Conservation (phyloP, 116 monocot genomes). For the Iris pallida region DNA sequence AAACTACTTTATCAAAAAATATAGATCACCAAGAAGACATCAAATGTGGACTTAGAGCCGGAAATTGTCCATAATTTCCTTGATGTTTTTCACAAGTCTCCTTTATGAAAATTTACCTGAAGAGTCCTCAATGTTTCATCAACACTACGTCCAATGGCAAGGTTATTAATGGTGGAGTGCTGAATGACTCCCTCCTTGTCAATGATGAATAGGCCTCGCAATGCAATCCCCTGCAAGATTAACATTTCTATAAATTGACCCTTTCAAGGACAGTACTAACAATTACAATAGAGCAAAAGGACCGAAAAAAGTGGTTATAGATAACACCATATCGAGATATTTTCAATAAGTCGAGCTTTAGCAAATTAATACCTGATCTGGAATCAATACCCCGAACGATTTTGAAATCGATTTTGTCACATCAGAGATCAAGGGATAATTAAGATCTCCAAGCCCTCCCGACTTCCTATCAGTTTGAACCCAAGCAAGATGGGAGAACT, state of each 20-base stretch:
- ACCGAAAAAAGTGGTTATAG: too few species aligned
- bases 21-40: not conserved
- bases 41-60: not conserved
- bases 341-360: not conserved
- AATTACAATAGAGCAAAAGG: not conserved
- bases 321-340: too few species aligned
- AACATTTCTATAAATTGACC: not conserved
- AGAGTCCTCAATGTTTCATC: slow-evolving; percentile 54
- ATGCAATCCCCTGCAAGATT: slow-evolving; percentile 37
- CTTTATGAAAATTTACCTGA: slow-evolving; percentile 22
- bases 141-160: slow-evolving; percentile 45
- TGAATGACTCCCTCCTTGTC: slow-evolving; percentile 58
- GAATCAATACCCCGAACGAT: slow-evolving; percentile 44
- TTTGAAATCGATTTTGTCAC: slow-evolving; percentile 54
- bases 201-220: slow-evolving; percentile 44
- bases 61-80: too few species aligned
- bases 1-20: too few species aligned
- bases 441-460: slow-evolving; percentile 56
- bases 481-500: slow-evolving; percentile 66
- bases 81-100: too few species aligned
- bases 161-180: slow-evolving; percentile 48
- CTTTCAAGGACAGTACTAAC: not conserved
- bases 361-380: slow-evolving; percentile 33
- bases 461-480: slow-evolving; percentile 59
- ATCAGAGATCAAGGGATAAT: slow-evolving; percentile 43